These are phyloP conservation scores for Geotrichum bryndzae DNA, from an alignment of 1,139 yeast species.

Conservation along the genomic window DNA sequence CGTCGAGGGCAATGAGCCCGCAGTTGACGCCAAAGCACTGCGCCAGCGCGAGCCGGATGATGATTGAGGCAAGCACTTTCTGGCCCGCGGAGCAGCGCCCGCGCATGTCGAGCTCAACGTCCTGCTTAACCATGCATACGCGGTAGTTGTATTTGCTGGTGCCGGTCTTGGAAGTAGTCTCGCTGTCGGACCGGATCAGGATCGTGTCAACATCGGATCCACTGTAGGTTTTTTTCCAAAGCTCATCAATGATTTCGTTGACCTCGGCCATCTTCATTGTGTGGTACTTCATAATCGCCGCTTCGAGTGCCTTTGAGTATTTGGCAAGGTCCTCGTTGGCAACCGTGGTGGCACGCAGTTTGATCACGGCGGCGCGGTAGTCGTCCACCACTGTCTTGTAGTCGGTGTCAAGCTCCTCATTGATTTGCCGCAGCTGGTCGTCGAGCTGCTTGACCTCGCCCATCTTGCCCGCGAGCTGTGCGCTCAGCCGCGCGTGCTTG, in stretches of 20 bases:
- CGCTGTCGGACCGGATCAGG: slow-evolving; percentile 74
- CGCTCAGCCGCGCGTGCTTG: slow-evolving; percentile 51
- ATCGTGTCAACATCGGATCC: slow-evolving; percentile 95
- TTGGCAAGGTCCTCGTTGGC: slow-evolving; percentile 82
- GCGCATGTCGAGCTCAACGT: slow-evolving; percentile 91
- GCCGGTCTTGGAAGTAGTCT: slow-evolving; percentile 36
- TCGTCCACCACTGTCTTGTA: slow-evolving; percentile 58
- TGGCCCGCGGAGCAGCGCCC: slow-evolving; percentile 99
- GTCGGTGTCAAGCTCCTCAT: slow-evolving; percentile 59
- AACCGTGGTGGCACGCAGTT: slow-evolving; percentile 66
- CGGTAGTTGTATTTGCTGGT: slow-evolving; percentile 77
- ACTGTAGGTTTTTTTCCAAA: slow-evolving; percentile 90
- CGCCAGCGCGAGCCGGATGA: slow-evolving; percentile 85
- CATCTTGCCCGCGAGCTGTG: slow-evolving; percentile 66
- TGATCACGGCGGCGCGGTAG: slow-evolving; percentile 68
- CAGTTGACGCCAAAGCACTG: slow-evolving; percentile 94
- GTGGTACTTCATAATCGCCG: slow-evolving; percentile 91
- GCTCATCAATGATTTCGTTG: slow-evolving; percentile 76
- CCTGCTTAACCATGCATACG: slow-evolving; percentile 92
- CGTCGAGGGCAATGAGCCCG: slow-evolving; percentile 94
- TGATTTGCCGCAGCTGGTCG: slow-evolving; percentile 56
- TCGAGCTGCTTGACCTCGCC: slow-evolving; percentile 85
- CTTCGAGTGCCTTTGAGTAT: slow-evolving; percentile 80
- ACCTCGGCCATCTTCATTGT: slow-evolving; percentile 88
- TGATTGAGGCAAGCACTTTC: slow-evolving; percentile 86